Base-by-base conservation (phyloP, 345 rosid genomes). In the Odontarrhena argentea region DNA sequence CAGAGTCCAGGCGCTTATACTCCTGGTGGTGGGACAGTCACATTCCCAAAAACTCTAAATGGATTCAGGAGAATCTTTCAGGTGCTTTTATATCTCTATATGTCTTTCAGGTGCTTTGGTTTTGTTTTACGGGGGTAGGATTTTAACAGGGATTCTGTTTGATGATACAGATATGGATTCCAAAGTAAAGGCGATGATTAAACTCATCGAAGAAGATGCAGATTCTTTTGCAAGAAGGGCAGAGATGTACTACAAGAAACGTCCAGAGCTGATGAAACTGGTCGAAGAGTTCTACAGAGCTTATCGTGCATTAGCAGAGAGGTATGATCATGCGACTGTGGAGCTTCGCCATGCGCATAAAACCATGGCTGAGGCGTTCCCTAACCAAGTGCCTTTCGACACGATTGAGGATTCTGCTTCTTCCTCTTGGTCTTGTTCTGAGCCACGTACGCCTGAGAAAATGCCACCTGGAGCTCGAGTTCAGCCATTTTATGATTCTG, bases 21-120 rank as follows among this genome's bases (percentile, higher is more conserved):
- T 91, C 99, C 5, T 95, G 99, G 97, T 94, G 97, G 99, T 94
- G 99, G 99, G 89, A 89, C 75, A 94, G 99, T 80, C 97, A 94
- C 83, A 86, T 79, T 10, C 99, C 99, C 34, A 91, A 87, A 78
- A 94, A 91, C 83, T 94, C 97, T n/a, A 94, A 88, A 84, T 94
- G 99, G 99, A 96, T 94, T 68, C 99, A 91, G 61, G 92, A 91
- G 54, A 94, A 94, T 87, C 97, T 94, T 63, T 79, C 92, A 79
- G 99, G 99, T 88, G 63, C 51, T 36, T 55, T 43, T 62, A 12
- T 52, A 35, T 68, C 54, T 67, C 25, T 11, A 0, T 13, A 13
- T 46, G 50, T 52, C 2, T 14, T 67, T 18, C 22, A 18, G 22
- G 22, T 18, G 22, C 35, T 30, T 58, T 55, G 34, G 60, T 25